These are phyloP conservation scores for Yamadazyma songkhlaensis DNA, from an alignment of 1,139 yeast species.

Conservation along the genomic window DNA sequence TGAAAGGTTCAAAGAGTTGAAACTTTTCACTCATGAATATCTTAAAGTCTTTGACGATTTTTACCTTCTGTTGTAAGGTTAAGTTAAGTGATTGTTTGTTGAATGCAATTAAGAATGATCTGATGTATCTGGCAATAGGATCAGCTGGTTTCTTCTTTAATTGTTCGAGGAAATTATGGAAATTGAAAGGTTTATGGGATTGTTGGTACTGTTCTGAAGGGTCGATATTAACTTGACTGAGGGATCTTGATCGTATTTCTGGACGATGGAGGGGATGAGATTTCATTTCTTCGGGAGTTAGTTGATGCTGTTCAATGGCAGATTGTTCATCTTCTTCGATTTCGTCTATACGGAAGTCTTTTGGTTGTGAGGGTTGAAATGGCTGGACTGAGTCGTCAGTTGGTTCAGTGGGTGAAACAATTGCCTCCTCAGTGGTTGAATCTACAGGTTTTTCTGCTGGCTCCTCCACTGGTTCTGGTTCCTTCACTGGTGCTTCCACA, in stretches of 20 bases:
- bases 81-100: constrained; percentile 58
- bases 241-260: constrained; percentile 7
- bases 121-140: constrained; percentile 82
- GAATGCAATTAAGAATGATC: constrained; percentile 77
- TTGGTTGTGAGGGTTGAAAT: neutral
- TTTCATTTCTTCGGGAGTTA: constrained; percentile 14
- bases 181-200: constrained; percentile 66
- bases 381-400: neutral
- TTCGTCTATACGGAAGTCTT: constrained; percentile 9
- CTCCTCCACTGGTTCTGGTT: neutral
- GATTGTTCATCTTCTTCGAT: constrained; percentile 10
- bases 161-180: constrained; percentile 72
- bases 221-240: constrained; percentile 14
- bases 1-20: constrained; percentile 68
- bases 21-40: constrained; percentile 68
- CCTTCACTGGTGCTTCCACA: neutral
- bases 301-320: constrained; percentile 13
- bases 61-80: constrained; percentile 74
- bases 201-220: constrained; percentile 24
- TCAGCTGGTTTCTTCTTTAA: constrained; percentile 77
- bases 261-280: constrained; percentile 5
- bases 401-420: too few relatives aligned
- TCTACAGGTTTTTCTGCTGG: neutral
- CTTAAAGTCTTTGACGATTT: constrained; percentile 72
- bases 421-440: too few relatives aligned